Base-by-base conservation (phyloP, 495 filamentous ascomycete genomes). In the Bombardia bombarda region DNA sequence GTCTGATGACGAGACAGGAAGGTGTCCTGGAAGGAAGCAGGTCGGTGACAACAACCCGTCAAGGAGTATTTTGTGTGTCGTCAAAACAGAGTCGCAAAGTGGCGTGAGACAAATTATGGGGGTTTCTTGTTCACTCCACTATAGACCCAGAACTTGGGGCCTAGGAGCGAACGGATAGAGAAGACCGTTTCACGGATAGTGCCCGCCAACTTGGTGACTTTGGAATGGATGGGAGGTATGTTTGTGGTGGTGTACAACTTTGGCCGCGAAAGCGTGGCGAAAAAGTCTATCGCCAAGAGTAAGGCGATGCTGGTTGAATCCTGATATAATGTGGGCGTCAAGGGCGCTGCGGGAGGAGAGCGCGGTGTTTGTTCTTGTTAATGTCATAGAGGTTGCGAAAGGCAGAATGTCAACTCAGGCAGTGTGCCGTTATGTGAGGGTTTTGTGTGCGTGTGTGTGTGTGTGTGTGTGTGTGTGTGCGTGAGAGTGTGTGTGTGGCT, bases 151-250 rank as follows among this genome's bases (percentile, higher is more conserved):
- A 79, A 76, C 56, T 80, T 78, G 62, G 92, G 90, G 73, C 88
- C 88, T 56, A 93, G 83, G 66, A 95, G 87, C 75, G 90, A 90
- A 76, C 86, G 84, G 58, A 83, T 70, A 75, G 86, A 86, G 60
- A 86, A 86, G 67, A 86, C 83, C 74, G 79, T 67, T 63, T 72
- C 66, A 65, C 73, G 74, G 67, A 68, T 81, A 78, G 80, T 75
- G 72, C 84, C 90, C 89, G 92, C 92, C 92, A 98, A 95, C 82
- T 95, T 97, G 90, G 77, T 83, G 79, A 56, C 78, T 46, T 54
- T 46, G 32, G 4, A 37, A 42, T 40, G 40, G 23, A 17, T 23
- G 26, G 31, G 18, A 26, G 25, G 28, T 32, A 34, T 24, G 22
- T 40, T 36, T n/a, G 40, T 14, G 34, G 39, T 9, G 12, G 3